Conservation (phyloP, 1,284 basidiomycete genomes). For the Caloboletus firmus region DNA sequence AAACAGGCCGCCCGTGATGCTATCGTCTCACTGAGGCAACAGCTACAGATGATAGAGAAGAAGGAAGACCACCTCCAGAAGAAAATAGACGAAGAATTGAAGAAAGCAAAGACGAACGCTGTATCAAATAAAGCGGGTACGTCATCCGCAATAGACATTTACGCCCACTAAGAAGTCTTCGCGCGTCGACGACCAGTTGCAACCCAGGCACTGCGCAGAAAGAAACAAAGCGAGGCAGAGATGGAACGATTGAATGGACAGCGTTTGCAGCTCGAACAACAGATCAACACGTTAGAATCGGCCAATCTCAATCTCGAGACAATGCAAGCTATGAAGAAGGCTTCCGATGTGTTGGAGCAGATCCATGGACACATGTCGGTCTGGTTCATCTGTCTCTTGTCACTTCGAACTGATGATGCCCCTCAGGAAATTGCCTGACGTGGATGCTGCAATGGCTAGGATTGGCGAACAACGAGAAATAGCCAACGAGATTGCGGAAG, state of each 20-base stretch:
- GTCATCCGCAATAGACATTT: slow-evolving; percentile 34
- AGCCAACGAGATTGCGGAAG: slow-evolving; percentile 94
- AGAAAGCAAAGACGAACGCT: slow-evolving; percentile 91
- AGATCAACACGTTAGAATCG: slow-evolving; percentile 96
- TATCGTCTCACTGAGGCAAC: slow-evolving; percentile 83
- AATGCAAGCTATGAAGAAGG: slow-evolving; percentile 97
- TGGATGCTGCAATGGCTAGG: slow-evolving; percentile 88
- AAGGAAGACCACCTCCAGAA: slow-evolving; percentile 97
- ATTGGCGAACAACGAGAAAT: slow-evolving; percentile 94
- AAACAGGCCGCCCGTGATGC: slow-evolving; percentile 82
- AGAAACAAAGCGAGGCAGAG: slow-evolving; percentile 90
- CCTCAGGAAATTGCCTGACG: slow-evolving; percentile 83
- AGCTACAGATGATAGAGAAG: slow-evolving; percentile 97
- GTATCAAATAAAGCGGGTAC: slow-evolving; percentile 92
- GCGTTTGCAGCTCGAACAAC: slow-evolving; percentile 92
- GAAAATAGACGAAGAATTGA: slow-evolving; percentile 94
- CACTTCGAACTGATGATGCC: background rate
- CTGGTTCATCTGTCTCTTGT: slow-evolving; percentile 1
- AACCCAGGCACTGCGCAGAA: slow-evolving; percentile 89
- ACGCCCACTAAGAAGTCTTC: slow-evolving; percentile 6
- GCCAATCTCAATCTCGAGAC: slow-evolving; percentile 99
- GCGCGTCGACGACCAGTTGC: slow-evolving; percentile 42
- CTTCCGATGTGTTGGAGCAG: slow-evolving; percentile 84
- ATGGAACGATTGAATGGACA: slow-evolving; percentile 86
- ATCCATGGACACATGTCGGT: slow-evolving; percentile 93